phyloP scores from a whole-genome alignment of 1,139 yeast genomes.

The Blastobotrys apis region DNA sequence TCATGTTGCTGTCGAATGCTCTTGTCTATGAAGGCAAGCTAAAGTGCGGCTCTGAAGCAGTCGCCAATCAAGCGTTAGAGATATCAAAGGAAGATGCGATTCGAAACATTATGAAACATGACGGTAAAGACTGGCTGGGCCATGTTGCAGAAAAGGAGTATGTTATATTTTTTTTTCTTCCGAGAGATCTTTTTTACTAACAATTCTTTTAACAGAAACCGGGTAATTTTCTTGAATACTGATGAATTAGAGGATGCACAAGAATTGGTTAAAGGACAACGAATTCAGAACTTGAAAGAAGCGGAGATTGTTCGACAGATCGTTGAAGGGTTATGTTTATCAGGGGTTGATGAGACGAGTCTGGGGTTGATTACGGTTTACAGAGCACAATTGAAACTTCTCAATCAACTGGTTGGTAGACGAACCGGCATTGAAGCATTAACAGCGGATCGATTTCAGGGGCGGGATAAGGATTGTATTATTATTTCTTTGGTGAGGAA shows the following conservation, averaged over 20 bases:
- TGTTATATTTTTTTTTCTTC: conserved; percentile 3
- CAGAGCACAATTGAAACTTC: conserved; percentile 66
- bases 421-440: conserved; percentile 60
- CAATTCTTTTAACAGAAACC: conserved; percentile 32
- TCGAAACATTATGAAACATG: conserved; percentile 13
- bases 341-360: conserved; percentile 57
- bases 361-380: conserved; percentile 90
- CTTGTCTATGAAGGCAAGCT: conserved; percentile 72
- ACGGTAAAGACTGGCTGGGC: conserved; percentile 42
- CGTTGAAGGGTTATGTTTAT: conserved; percentile 51
- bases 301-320: conserved; percentile 60
- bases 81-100: conserved; percentile 39
- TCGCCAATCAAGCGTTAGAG: conserved; percentile 52
- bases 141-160: conserved; percentile 41
- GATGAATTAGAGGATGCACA: conserved; percentile 53
- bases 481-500: conserved; percentile 84
- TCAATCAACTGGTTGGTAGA: conserved; percentile 44
- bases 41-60: conserved; percentile 65
- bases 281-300: conserved; percentile 68
- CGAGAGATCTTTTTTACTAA: background rate
- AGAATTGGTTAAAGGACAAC: conserved; percentile 60
- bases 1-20: conserved; percentile 76
- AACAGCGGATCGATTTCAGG: conserved; percentile 96
- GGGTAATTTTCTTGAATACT: conserved; percentile 75
- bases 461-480: conserved; percentile 88